Evolutionary conservation across 2,329 filamentous ascomycete species (phyloP).

Genomic region (Trichoderma sp.): DNA sequence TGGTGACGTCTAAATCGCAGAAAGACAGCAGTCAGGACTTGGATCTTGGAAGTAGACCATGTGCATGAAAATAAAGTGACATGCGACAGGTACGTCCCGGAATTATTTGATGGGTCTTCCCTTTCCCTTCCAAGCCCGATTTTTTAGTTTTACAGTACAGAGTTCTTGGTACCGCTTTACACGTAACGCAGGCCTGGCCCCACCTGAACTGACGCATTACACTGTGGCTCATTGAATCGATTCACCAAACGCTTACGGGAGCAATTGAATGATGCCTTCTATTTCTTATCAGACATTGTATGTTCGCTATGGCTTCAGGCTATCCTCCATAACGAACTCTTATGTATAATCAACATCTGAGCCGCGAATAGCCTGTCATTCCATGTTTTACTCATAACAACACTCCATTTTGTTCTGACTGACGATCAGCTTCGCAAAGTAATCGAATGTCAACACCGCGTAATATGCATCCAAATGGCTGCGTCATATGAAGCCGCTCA

Average conservation of each 20-base stretch:
- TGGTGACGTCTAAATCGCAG: background rate
- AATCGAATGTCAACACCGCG: background rate
- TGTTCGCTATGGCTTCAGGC: background rate
- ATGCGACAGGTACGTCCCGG: conserved; percentile 1
- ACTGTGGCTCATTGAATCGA: background rate
- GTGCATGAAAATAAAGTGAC: background rate
- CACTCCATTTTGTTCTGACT: background rate
- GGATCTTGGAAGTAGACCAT: background rate
- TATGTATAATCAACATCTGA: background rate
- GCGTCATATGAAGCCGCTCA: background rate
- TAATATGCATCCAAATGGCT: background rate
- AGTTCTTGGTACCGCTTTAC: background rate
- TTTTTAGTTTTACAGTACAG: background rate
- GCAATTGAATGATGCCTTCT: background rate
- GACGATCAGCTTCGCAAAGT: background rate
- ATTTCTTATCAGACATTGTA: background rate
- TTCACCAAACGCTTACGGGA: background rate
- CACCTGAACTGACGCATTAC: background rate
- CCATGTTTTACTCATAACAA: background rate
- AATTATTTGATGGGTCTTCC: background rate
- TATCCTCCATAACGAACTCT: background rate
- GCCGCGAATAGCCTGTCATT: background rate
- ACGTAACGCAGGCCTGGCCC: background rate
- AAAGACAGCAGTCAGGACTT: background rate
- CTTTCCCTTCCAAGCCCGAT: background rate